Evolutionary conservation across 2,329 filamentous ascomycete genomes (phyloP).

Genomic region (Ophiostoma sp.): DNA sequence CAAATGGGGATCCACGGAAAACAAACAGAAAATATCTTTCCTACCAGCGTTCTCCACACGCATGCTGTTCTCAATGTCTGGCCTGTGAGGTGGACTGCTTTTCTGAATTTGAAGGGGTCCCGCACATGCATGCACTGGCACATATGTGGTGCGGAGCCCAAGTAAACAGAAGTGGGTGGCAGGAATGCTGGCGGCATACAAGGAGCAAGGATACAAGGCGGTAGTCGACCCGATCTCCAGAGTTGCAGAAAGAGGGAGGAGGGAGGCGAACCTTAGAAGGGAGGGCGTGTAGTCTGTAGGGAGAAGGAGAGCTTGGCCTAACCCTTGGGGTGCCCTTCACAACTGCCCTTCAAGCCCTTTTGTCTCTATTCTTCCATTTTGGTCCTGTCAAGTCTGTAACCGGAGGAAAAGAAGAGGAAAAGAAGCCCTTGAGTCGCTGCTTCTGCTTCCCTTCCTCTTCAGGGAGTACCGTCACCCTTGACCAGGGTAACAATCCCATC

Average conservation of each 20-base stretch:
- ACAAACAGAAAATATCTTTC: slow-evolving; percentile 20
- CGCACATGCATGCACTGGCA: not conserved
- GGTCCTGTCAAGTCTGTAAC: not conserved
- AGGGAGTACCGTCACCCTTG: slow-evolving; percentile 2
- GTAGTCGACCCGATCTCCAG: not conserved
- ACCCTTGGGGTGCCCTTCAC: no score
- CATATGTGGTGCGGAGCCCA: not conserved
- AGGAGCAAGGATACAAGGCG: not conserved
- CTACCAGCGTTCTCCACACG: slow-evolving; percentile 22
- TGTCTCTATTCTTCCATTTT: not conserved
- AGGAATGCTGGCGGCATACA: slow-evolving; percentile 15
- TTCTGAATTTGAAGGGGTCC: not conserved
- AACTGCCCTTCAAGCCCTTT: not conserved
- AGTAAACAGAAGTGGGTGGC: slow-evolving; percentile 16
- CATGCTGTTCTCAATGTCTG: slow-evolving; percentile 12
- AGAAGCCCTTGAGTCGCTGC: not conserved
- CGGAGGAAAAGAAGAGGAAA: not conserved
- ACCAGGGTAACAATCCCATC: slow-evolving; percentile 19
- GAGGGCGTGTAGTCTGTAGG: not conserved
- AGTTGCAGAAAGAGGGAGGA: slow-evolving; percentile 2
- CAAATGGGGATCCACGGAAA: slow-evolving; percentile 21
- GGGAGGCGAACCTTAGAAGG: not conserved
- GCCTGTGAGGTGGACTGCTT: not conserved
- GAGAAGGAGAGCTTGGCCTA: not conserved
- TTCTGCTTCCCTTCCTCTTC: slow-evolving; percentile 6